A percentile compares a stretch with the other conserved stretches of the same genome.
These are phyloP conservation scores for Cicer cuneatum DNA, from an alignment of 306 rosid species.

Conservation along the genomic window DNA sequence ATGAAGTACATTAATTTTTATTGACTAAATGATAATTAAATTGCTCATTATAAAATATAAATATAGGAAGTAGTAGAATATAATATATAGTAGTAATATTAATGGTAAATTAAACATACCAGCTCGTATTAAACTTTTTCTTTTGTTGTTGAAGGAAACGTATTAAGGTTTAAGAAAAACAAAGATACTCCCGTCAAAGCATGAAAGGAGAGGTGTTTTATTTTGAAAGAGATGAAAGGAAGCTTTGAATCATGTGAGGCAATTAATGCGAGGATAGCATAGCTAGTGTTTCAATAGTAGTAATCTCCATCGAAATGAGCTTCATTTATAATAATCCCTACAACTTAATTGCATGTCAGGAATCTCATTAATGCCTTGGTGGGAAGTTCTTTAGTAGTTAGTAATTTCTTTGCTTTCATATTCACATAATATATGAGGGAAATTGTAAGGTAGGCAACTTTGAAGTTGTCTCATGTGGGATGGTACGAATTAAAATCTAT, in stretches of 20 bases:
- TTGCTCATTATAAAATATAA: too few species aligned
- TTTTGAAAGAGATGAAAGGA: constrained; percentile 58
- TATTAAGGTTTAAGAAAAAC: background rate
- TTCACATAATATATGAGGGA: background rate
- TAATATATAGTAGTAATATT: too few species aligned
- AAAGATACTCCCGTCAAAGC: constrained; percentile 45
- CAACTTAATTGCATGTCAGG: constrained; percentile 71
- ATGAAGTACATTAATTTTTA: too few species aligned
- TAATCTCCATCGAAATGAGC: constrained; percentile 53
- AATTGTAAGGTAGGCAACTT: too few species aligned
- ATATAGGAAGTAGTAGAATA: too few species aligned
- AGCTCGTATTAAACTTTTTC: too few species aligned
- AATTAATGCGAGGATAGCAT: constrained; percentile 60
- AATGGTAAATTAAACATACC: too few species aligned
- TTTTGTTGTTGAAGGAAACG: background rate
- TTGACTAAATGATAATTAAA: too few species aligned
- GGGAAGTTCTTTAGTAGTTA: background rate
- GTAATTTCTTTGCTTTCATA: background rate
- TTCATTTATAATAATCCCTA: constrained; percentile 62
- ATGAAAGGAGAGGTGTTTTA: constrained; percentile 53
- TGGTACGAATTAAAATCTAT: too few species aligned
- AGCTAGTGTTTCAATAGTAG: constrained; percentile 45
- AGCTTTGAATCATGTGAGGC: constrained; percentile 71
- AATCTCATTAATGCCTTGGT: constrained; percentile 60
- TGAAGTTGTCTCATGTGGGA: too few species aligned